Evolutionary conservation across 2,329 filamentous ascomycete species (phyloP).

Genomic region (Diaporthe sp.): DNA sequence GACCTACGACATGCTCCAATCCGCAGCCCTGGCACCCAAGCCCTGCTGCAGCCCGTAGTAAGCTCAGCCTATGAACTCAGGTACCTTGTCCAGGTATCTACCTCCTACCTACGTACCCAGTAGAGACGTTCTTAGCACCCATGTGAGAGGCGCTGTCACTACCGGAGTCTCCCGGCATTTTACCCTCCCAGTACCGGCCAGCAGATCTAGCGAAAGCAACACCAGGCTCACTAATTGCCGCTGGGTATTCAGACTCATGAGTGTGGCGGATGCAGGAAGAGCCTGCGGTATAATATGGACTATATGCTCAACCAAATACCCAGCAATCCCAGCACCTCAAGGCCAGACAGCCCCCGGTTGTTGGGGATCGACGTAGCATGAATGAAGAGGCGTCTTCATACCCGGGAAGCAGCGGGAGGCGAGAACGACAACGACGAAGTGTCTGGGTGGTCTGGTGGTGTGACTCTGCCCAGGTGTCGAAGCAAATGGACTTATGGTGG

Average conservation of each 20-base stretch:
- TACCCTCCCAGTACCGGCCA: background rate
- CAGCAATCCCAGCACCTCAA: background rate
- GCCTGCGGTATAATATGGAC: background rate
- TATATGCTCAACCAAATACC: background rate
- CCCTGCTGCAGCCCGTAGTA: constrained; percentile 4
- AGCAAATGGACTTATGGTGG: constrained; percentile 19
- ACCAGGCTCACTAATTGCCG: background rate
- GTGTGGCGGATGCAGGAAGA: background rate
- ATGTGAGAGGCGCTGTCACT: background rate
- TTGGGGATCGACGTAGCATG: constrained; percentile 13
- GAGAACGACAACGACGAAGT: background rate
- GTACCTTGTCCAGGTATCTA: background rate
- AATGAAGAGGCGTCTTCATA: background rate
- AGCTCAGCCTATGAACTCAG: background rate
- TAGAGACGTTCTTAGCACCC: no score
- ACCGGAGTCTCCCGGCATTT: background rate
- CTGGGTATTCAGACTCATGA: background rate
- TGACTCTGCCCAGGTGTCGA: constrained; percentile 14
- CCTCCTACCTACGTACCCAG: no score
- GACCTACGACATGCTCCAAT: constrained; percentile 18
- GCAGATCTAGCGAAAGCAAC: constrained; percentile 22
- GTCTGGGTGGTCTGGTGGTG: constrained; percentile 13
- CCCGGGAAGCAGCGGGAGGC: background rate
- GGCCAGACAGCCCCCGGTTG: background rate
- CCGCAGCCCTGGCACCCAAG: background rate